phyloP scores from a whole-genome alignment of 1,284 basidiomycete genomes.

The Sanghuangporus baumii region DNA sequence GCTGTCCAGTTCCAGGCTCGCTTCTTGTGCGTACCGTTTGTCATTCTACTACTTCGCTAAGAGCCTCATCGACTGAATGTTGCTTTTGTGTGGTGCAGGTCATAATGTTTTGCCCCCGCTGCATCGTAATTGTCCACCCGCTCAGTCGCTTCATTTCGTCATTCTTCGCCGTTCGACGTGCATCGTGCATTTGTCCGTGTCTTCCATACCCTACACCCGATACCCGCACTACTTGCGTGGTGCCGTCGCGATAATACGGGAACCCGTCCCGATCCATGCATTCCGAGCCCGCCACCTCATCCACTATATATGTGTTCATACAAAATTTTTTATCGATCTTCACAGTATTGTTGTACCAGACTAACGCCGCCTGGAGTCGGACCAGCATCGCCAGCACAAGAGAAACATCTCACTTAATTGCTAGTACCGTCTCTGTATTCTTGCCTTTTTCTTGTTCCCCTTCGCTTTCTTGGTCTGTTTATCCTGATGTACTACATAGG shows the following conservation, averaged over 20 bases:
- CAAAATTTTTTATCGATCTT: background rate
- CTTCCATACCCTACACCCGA: conserved; percentile 8
- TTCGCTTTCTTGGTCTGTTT: background rate
- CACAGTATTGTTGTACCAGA: background rate
- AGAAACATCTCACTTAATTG: background rate
- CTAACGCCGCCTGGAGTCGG: background rate
- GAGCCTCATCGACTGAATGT: background rate
- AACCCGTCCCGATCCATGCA: background rate
- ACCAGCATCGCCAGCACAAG: background rate
- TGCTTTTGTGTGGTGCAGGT: background rate
- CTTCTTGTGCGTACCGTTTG: conserved; percentile 2
- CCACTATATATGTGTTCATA: background rate
- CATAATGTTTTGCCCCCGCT: conserved; percentile 1
- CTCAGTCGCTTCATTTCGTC: background rate
- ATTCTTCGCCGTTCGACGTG: background rate
- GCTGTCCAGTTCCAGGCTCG: background rate
- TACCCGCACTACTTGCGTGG: conserved; percentile 4
- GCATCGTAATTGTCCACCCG: background rate
- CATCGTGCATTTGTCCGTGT: background rate
- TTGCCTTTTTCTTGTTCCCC: background rate
- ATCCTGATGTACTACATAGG: too few species aligned
- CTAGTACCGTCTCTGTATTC: background rate
- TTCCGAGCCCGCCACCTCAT: background rate
- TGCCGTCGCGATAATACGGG: conserved; percentile 2
- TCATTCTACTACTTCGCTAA: background rate